Conservation (phyloP, 345 rosid genomes). For the Eucalyptus cladocalyx region DNA sequence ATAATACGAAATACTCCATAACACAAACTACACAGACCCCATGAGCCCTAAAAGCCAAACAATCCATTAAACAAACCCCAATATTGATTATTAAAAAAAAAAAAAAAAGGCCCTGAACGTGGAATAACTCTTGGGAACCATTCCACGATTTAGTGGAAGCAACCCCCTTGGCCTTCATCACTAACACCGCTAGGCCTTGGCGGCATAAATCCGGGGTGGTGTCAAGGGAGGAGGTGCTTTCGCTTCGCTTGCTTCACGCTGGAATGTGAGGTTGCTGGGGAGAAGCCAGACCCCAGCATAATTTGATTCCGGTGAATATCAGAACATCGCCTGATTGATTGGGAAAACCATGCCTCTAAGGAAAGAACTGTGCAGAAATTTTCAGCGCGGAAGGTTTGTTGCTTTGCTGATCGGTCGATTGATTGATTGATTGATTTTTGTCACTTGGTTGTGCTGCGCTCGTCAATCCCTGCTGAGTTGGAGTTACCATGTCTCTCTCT, state of each 20-base stretch:
- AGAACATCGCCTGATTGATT: background rate
- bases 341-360: background rate
- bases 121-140: background rate
- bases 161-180: background rate
- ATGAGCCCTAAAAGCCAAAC: background rate
- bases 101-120: background rate
- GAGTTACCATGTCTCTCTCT: background rate
- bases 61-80: background rate
- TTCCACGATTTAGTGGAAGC: background rate
- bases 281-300: background rate
- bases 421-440: background rate
- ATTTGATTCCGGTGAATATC: background rate
- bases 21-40: no score
- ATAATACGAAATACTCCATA: no score
- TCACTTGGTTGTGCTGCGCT: background rate
- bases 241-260: background rate
- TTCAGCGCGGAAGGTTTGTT: constrained; percentile 70
- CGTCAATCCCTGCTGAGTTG: background rate
- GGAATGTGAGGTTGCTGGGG: background rate
- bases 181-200: background rate
- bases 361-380: constrained; percentile 61
- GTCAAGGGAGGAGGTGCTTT: background rate
- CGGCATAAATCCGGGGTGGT: background rate
- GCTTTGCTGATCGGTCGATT: background rate
- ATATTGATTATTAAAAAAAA: no score